Evolutionary conservation across 1,284 basidiomycete genomes (phyloP).

Genomic region (Malassezia pachydermatis): DNA sequence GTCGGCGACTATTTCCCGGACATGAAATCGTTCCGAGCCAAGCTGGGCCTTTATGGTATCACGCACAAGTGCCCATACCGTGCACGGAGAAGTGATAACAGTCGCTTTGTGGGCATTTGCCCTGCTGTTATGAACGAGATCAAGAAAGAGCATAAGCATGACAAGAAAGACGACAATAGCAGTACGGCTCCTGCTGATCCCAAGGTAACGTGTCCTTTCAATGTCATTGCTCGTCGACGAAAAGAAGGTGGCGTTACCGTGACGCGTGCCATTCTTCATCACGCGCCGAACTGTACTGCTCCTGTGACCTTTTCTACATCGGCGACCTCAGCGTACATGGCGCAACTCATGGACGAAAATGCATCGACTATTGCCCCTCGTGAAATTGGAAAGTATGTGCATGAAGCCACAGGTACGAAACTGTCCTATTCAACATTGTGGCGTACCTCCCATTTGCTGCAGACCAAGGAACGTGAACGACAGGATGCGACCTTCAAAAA

Average conservation of each 20-base stretch:
- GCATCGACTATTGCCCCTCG: slow-evolving; percentile 15
- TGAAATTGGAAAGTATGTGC: slow-evolving; percentile 18
- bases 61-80: slow-evolving; percentile 19
- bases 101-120: slow-evolving; percentile 17
- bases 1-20: slow-evolving; percentile 18
- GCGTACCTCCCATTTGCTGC: slow-evolving; percentile 18
- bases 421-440: slow-evolving; percentile 19
- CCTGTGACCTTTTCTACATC: slow-evolving; percentile 17
- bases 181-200: neutral
- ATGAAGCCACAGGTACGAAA: slow-evolving; percentile 18
- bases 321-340: slow-evolving; percentile 19
- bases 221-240: slow-evolving; percentile 16
- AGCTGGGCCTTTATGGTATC: slow-evolving; percentile 17
- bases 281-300: slow-evolving; percentile 11
- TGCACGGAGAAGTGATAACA: slow-evolving; percentile 18
- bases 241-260: slow-evolving; percentile 19
- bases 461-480: slow-evolving; percentile 16
- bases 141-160: slow-evolving; percentile 10
- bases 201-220: slow-evolving; percentile 9
- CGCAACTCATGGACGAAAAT: slow-evolving; percentile 16
- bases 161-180: neutral
- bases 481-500: slow-evolving; percentile 17
- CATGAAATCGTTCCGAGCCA: slow-evolving; percentile 18
- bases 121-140: slow-evolving; percentile 16
- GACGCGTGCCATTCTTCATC: slow-evolving; percentile 13